Evolutionary conservation across 768 basidiomycete genomes (phyloP), one percentile per base, ranked within the genome.

Genomic region (Lactarius trivialis): DNA sequence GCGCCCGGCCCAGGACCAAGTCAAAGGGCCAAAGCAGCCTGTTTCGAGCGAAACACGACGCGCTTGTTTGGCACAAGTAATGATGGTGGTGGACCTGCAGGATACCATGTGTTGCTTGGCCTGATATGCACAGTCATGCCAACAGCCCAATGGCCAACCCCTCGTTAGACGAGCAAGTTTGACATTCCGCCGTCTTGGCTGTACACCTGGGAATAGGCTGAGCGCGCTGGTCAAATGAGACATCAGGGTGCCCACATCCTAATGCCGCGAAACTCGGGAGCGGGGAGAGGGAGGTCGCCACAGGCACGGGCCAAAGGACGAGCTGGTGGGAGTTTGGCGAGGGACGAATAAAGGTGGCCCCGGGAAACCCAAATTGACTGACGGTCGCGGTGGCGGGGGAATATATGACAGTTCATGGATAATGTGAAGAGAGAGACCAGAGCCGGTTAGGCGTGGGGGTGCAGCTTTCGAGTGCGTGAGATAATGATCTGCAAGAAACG

Each of bases 401-500:
- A 37, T 37, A 30, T 48, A 63, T 55, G 62, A 63, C n/a, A 60
- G 43, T 51, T 28, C 28, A 51, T 32, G 32, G 5, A 54, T 32
- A 11, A 28, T 55, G 58, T 60, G 63, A 64, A 59, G 54, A 39
- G 52, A 59, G 54, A 39, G 52, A 55, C 24, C 61, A 63, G 61
- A 56, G 61, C 58, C 61, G 51, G 8, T 36, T 14, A 54, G 57
- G 33, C 30, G 43, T 55, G 53, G 7, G 28, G 19, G n/a, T 32
- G 21, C 28, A 56, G 48, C 43, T 30, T 56, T 48, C 7, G 15
- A 24, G 43, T 32, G 43, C 21, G 24, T 15, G 43, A 58, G 57
- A 63, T 58, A 45, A 58, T 58, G 51, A 58, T 58, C 58, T 30
- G 19, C 58, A 63, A 34, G 33, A 49, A 64, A 64, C 48, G 63